Base-by-base conservation (phyloP, 352 stramenopile genomes). In the Pythium angustatum region DNA sequence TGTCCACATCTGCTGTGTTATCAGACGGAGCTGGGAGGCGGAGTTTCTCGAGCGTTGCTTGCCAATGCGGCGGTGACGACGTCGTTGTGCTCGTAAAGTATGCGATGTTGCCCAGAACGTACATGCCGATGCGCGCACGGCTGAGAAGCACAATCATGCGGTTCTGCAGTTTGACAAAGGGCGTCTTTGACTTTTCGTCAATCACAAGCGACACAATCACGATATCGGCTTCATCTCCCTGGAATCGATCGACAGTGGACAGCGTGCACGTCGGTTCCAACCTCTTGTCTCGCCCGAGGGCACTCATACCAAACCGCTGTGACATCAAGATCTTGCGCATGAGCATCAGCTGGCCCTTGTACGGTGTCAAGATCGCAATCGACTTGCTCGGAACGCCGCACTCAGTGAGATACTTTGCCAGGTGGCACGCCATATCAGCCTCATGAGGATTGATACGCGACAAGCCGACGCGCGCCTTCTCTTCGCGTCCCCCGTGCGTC, bases 201-300 rank as follows among this genome's bases (percentile, higher is more conserved):
- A 96, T 94, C 45, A 97, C 89, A 22, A 97, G 66, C 22, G 84
- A 95, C 12, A 90, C 77, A 54, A 96, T 88, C n/a, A 96, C 81
- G 34, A 96, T 70, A 63, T 97, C 89, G 14, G 83, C 85, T 75
- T 97, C 89, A 48, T 97, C 89, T 19, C 89, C 89, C 72, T 97
- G 88, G 34, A 96, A 97, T n/a, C 87, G 75, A 70, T 96, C 89
- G 8, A 97, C 86, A 1, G 89, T 97, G 8, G 87, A 95, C 3
- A 97, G 43, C 26, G 76, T 76, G 34, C 83, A 91, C 31, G 80
- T 75, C 10, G 82, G 80, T 11, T 58, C 56, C 10, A 43, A 61
- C 21, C 49, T 19, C 19, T 65, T 64, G 53, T 68, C 72, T 28
- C 64, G 66, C 38, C 63, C 68, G n/a, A 50, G 45, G 30, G 75